Evolutionary conservation across 2,329 filamentous ascomycete genomes (phyloP), one percentile per base, ranked within the genome.

Genomic region (Verticillium longisporum): DNA sequence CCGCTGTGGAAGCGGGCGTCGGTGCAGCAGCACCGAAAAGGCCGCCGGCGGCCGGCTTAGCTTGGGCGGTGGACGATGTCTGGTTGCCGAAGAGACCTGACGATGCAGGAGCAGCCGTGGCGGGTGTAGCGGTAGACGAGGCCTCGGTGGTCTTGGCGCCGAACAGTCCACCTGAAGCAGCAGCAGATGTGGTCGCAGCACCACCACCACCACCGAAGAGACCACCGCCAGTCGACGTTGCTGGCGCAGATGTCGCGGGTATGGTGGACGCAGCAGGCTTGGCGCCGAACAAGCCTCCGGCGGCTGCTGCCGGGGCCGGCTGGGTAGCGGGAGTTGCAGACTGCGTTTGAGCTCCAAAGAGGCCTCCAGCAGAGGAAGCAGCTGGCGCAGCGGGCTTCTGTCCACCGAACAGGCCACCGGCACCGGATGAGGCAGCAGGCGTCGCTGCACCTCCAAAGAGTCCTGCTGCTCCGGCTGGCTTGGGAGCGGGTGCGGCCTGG

Each of bases 191-290:
- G 21, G 62, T 31, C 26, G 26, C 56, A 60, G 66, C 61, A 56
- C 71, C 64, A 13, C 18, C 18, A 21, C 18, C 18, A 21, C 67
- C 68, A 6, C 68, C 62, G 54, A 73, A 68, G 54, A 73, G 60
- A n/a, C 67, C 65, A 54, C 67, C 66, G 56, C 66, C 61, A 33
- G 67, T 59, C 61, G 68, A 60, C 68, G 71, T 37, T 67, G 61
- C 60, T 7, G 68, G 60, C 13, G 68, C 61, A n/a, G 68, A 63
- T 6, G 69, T 60, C 4, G 72, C 62, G 37, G 75, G 70, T 18
- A 68, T 69, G n/a, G 75, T 65, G 26, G 75, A 62, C 13, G 73
- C 68, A 10, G 75, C 70, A 41, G 75, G 72, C 67, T 78, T 79
- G 18, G 72, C 67, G 59, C 75, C 73, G 59, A 83, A 82, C 21